A percentile compares a stretch with the other conserved stretches of the same genome.
Evolutionary conservation across 352 stramenopile species (phyloP).

Genomic region (Hyaloperonospora arabidopsidis): DNA sequence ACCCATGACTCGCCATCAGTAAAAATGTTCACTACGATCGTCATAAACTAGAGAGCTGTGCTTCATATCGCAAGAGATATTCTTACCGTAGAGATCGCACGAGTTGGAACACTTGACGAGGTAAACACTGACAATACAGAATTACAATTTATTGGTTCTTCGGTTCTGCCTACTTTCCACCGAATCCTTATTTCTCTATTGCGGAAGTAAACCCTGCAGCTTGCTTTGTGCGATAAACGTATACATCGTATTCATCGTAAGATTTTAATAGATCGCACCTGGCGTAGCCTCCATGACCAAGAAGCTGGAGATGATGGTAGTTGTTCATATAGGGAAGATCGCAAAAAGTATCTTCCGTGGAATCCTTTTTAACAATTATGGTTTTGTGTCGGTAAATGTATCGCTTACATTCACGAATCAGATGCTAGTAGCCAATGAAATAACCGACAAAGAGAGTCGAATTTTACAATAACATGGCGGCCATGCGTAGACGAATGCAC

Average conservation of each 20-base stretch:
- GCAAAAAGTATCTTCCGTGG: neutral
- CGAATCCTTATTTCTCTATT: neutral
- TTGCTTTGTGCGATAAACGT: neutral
- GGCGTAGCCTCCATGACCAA: conserved; percentile 57
- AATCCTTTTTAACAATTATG: neutral
- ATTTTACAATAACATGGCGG: conserved; percentile 31
- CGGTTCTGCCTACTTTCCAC: no score
- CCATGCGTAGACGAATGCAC: conserved; percentile 73
- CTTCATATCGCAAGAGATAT: no score
- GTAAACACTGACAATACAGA: conserved; percentile 15
- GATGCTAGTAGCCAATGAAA: no score
- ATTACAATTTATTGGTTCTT: no score
- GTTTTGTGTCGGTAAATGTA: neutral
- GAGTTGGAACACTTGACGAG: conserved; percentile 30
- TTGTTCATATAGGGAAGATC: conserved; percentile 41
- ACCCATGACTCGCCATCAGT: no score
- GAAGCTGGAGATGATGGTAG: conserved; percentile 39
- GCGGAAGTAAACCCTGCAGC: neutral
- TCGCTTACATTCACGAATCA: neutral
- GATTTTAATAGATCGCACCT: conserved; percentile 26
- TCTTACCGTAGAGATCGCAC: conserved; percentile 27
- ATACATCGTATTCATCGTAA: neutral
- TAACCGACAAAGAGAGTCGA: no score
- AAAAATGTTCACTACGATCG: no score
- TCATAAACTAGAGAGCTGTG: no score